Conservation (phyloP, 148 eudicot species). For the Rhododendron williamsianum region DNA sequence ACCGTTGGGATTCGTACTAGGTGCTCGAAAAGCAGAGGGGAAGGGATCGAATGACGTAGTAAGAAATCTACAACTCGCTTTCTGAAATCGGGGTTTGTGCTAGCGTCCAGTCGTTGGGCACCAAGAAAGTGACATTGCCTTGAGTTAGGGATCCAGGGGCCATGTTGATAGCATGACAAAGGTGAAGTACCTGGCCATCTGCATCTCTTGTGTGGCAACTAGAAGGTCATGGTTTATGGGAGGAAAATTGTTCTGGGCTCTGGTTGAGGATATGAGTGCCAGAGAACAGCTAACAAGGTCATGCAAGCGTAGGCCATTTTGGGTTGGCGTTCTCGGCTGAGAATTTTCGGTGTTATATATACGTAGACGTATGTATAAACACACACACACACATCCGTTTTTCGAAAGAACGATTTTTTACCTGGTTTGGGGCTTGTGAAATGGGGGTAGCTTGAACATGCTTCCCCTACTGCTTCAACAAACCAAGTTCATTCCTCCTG, state of each 20-base stretch:
- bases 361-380: not conserved
- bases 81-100: slow-evolving; percentile 37
- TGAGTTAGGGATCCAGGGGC: slow-evolving; percentile 37
- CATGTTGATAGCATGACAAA: slow-evolving; percentile 68
- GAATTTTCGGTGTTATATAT: not conserved
- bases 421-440: not conserved
- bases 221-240: slow-evolving; percentile 29
- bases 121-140: slow-evolving; percentile 65
- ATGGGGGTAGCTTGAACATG: slow-evolving; percentile 31
- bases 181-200: slow-evolving; percentile 64
- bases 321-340: not conserved
- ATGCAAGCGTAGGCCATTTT: not conserved
- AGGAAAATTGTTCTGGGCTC: slow-evolving; percentile 20
- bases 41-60: slow-evolving; percentile 67
- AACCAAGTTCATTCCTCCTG: slow-evolving; percentile 31
- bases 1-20: slow-evolving; percentile 52
- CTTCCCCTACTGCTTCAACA: slow-evolving; percentile 35
- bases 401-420: not conserved
- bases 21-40: slow-evolving; percentile 54
- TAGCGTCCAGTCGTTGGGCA: slow-evolving; percentile 58
- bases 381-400: not conserved
- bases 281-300: slow-evolving; percentile 29
- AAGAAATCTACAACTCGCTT: slow-evolving; percentile 43
- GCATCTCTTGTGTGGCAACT: slow-evolving; percentile 61
- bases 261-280: slow-evolving; percentile 7